Evolutionary conservation across 768 basidiomycete species (phyloP), one percentile per base, ranked within the genome.

Genomic region (Termitomyces sp.): DNA sequence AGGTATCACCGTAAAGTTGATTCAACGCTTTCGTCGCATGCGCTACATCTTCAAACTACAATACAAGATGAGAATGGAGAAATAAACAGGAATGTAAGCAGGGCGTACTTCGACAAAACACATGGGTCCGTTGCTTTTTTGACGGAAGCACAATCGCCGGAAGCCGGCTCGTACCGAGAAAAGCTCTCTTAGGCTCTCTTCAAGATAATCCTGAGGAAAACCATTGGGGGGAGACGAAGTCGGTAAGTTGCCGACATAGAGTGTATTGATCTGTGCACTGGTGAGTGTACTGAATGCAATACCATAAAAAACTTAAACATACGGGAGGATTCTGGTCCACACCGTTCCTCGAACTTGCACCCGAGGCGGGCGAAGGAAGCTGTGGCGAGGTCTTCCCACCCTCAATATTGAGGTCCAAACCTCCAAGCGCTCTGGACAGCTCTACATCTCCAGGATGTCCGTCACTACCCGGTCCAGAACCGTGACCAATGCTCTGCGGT

Each of bases 191-290:
- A 99, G 76, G 34, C 83, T 85, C 56, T 95, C 92, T 71, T 99
- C 95, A 2, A 99, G 80, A 64, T 86, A 84, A 62, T 89, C 87
- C 45, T 86, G 81, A 37, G 91, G 84, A 64, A 84, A 87, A 2
- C 89, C 86, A 4, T 77, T 72, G 6, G 89, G 83, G 17, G 85
- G 79, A 23, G 86, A 83, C 32, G 87, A 82, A 5, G 89, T 91
- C 2, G 96, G 97, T 57, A 99, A 73, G 64, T 98, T 98, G 44
- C 97, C 97, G n/a, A 99, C 94, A 67, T 98, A 98, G n/a, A 99
- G 78, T 0, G 97, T 99, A 66, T 97, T 98, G 72, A 98, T 98
- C 83, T 89, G 59, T 21, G 11, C 23, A 52, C 53, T 46, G 32
- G 44, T 66, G 32, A 66, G 50, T 37, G 53, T 30, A 41, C 25